These are phyloP conservation scores for Fragaria vesca DNA, from an alignment of 306 rosid species.

Conservation along the genomic window DNA sequence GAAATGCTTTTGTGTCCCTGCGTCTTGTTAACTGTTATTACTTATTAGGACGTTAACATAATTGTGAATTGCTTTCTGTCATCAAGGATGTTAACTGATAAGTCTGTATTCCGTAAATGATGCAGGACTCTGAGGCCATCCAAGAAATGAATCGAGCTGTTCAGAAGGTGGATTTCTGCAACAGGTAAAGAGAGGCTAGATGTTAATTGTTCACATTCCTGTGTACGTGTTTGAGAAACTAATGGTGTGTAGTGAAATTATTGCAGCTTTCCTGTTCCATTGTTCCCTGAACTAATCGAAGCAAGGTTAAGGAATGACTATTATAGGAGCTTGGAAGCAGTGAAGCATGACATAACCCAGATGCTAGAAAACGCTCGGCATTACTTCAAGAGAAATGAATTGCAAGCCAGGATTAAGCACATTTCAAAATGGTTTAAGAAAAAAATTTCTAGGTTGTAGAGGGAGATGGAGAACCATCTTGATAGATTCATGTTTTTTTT, in stretches of 20 bases:
- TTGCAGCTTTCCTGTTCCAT: constrained; percentile 63
- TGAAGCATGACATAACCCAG: constrained; percentile 61
- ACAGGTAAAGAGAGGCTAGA: constrained; percentile 50
- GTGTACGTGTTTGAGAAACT: constrained; percentile 10
- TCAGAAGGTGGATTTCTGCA: constrained; percentile 52
- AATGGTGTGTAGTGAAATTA: constrained; percentile 20
- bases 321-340: constrained; percentile 68
- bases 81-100: constrained; percentile 12
- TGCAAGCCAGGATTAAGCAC: constrained; percentile 36
- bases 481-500: neutral
- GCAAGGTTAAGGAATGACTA: constrained; percentile 58
- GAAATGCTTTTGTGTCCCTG: neutral
- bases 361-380: constrained; percentile 53
- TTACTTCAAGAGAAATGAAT: constrained; percentile 37
- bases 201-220: neutral
- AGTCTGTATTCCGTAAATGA: neutral
- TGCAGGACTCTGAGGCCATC: constrained; percentile 50
- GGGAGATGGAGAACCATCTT: neutral
- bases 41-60: neutral
- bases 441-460: constrained; percentile 57
- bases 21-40: neutral
- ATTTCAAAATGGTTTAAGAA: constrained; percentile 47
- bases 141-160: constrained; percentile 56
- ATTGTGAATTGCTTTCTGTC: constrained; percentile 11
- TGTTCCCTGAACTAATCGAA: constrained; percentile 65